A percentile compares a stretch with the other conserved stretches of the same genome.
Evolutionary conservation across 371 early-diverging fungal genomes (phyloP).

Genomic region (Mortierella sp.): DNA sequence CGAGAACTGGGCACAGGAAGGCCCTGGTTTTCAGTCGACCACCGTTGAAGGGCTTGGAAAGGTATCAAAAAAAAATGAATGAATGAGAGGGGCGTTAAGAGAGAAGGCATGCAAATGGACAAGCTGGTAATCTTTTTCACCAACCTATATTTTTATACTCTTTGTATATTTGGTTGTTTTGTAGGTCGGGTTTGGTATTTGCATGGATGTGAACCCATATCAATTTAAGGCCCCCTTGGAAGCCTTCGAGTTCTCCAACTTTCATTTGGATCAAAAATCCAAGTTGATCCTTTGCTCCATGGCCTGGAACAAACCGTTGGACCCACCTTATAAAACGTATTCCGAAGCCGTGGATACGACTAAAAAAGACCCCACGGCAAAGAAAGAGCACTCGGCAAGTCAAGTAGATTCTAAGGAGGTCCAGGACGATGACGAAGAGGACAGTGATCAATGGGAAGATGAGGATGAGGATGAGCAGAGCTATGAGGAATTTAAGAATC

Average conservation of each 20-base stretch:
- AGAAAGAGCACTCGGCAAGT: no score
- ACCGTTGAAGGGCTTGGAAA: slow-evolving; percentile 59
- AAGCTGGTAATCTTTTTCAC: no score
- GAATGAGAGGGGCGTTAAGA: not conserved
- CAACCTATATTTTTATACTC: no score
- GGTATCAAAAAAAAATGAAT: slow-evolving; percentile 30
- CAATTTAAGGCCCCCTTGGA: slow-evolving; percentile 70
- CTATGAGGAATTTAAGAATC: not conserved
- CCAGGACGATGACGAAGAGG: not conserved
- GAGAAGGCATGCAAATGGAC: not conserved
- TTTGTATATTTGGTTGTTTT: not conserved
- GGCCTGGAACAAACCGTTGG: slow-evolving; percentile 85
- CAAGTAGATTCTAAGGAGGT: not conserved
- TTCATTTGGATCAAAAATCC: slow-evolving; percentile 59
- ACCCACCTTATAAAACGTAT: no score
- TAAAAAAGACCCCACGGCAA: slow-evolving; percentile 8
- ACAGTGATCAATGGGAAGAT: slow-evolving; percentile 18
- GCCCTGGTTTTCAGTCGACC: slow-evolving; percentile 68
- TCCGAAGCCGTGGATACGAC: slow-evolving; percentile 30
- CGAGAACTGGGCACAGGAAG: slow-evolving; percentile 81
- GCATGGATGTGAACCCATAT: slow-evolving; percentile 88
- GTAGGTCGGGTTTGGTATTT: slow-evolving; percentile 79
- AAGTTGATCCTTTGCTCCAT: slow-evolving; percentile 69
- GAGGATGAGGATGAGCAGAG: slow-evolving; percentile 21
- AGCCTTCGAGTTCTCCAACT: slow-evolving; percentile 77